Evolutionary conservation across 2,329 filamentous ascomycete genomes (phyloP).

Genomic region (Pseudopyricularia javanii): DNA sequence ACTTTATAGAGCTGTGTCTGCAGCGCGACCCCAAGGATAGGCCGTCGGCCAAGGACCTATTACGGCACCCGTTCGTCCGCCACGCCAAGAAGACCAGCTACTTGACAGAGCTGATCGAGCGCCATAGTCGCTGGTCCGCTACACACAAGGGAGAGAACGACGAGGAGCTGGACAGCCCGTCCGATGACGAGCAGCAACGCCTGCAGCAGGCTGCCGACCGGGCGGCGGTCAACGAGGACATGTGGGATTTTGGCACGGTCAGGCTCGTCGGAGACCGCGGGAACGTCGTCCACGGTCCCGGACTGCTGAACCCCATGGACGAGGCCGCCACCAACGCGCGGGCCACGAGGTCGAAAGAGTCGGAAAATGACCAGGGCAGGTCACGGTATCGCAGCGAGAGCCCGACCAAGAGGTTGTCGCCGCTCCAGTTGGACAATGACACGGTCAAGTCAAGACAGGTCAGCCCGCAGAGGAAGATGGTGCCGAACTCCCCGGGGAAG

Average conservation of each 20-base stretch:
- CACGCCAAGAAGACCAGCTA: constrained; percentile 94
- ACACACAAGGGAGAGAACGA: constrained; percentile 63
- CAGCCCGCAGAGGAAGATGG: constrained; percentile 48
- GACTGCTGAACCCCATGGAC: constrained; percentile 56
- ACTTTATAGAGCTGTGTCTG: constrained; percentile 73
- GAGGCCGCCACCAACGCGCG: constrained; percentile 72
- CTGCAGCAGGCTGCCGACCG: constrained; percentile 35
- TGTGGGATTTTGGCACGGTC: constrained; percentile 98
- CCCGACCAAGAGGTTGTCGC: constrained; percentile 31
- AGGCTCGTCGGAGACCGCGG: constrained; percentile 62
- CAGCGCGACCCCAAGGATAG: constrained; percentile 82
- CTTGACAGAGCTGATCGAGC: constrained; percentile 87
- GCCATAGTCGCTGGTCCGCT: constrained; percentile 76
- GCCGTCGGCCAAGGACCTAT: constrained; percentile 72
- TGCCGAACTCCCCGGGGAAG: constrained; percentile 40
- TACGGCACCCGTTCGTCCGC: constrained; percentile 83
- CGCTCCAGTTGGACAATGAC: constrained; percentile 24
- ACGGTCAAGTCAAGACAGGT: constrained; percentile 49
- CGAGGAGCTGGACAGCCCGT: constrained; percentile 43
- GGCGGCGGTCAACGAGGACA: constrained; percentile 57
- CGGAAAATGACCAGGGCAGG: not conserved
- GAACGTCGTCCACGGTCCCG: constrained; percentile 39
- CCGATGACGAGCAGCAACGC: constrained; percentile 28
- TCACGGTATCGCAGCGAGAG: constrained; percentile 26
- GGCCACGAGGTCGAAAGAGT: constrained; percentile 29